These are phyloP conservation scores for Saccharomyces eubayanus DNA, from an alignment of 805 yeast genomes.

Conservation along the genomic window DNA sequence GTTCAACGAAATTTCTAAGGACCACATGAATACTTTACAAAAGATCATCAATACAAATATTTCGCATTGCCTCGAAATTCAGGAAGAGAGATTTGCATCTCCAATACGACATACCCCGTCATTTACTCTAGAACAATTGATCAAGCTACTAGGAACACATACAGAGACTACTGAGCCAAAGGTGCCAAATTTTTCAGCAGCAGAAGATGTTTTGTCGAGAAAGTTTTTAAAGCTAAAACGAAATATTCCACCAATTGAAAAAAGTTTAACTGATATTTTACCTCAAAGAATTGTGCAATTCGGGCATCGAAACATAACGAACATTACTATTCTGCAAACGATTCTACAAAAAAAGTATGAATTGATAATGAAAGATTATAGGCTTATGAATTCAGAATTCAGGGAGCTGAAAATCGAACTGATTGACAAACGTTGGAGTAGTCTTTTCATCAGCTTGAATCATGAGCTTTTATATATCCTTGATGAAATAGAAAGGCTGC, in stretches of 20 bases:
- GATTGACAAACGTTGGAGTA: constrained; percentile 50
- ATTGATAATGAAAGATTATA: constrained; percentile 34
- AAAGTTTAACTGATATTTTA: constrained; percentile 42
- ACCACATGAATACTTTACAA: constrained; percentile 37
- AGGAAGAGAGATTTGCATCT: constrained; percentile 33
- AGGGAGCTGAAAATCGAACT: constrained; percentile 37
- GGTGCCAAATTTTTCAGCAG: constrained; percentile 34
- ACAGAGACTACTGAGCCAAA: constrained; percentile 23
- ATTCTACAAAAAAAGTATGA: constrained; percentile 36
- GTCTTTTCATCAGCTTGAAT: constrained; percentile 41
- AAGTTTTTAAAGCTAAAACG: constrained; percentile 37
- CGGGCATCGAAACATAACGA: constrained; percentile 26
- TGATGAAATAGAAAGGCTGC: constrained; percentile 14
- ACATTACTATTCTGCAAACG: constrained; percentile 17
- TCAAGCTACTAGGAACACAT: constrained; percentile 26
- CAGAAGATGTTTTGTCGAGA: constrained; percentile 36
- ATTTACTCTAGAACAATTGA: constrained; percentile 31
- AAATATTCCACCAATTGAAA: constrained; percentile 43
- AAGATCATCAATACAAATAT: constrained; percentile 34
- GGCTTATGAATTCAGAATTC: constrained; percentile 36
- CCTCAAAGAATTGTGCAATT: constrained; percentile 43
- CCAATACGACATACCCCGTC: constrained; percentile 36
- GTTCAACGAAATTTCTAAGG: constrained; percentile 36
- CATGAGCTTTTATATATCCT: constrained; percentile 32
- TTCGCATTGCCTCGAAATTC: constrained; percentile 31